Evolutionary conservation across 306 rosid species (phyloP).

Genomic region (Arachis hypogaea): DNA sequence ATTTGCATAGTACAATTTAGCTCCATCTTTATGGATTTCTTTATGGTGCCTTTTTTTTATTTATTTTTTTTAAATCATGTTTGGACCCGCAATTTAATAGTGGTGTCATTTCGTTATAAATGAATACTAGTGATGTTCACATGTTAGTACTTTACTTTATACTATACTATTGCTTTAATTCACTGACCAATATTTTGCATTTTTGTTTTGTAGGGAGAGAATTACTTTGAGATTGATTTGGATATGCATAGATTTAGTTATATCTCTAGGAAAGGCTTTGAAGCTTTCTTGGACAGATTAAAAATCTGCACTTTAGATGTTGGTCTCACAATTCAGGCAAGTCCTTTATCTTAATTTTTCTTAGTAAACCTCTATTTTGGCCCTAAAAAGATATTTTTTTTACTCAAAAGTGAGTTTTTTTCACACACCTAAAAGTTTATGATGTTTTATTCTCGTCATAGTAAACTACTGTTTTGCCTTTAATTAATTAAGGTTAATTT

Average conservation of each 20-base stretch:
- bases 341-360: constrained; percentile 10
- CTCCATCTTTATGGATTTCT: constrained; percentile 41
- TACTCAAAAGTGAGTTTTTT: too few relatives aligned
- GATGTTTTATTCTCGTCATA: too few relatives aligned
- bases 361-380: too few relatives aligned
- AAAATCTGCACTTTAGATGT: constrained; percentile 80
- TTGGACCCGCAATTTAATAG: constrained; percentile 43
- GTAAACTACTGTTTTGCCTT: too few relatives aligned
- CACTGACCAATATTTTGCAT: constrained; percentile 28
- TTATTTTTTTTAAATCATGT: background rate
- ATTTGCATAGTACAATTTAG: constrained; percentile 29
- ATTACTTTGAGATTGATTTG: constrained; percentile 92
- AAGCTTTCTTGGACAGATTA: constrained; percentile 85
- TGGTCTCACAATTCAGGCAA: constrained; percentile 98
- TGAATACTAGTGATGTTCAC: constrained; percentile 31
- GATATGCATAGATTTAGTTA: constrained; percentile 99
- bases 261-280: constrained; percentile 94
- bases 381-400: too few relatives aligned
- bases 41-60: constrained; percentile 10
- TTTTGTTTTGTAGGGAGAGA: constrained; percentile 66
- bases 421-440: too few relatives aligned
- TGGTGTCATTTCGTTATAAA: constrained; percentile 46
- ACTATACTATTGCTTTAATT: constrained; percentile 10
- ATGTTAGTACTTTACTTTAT: constrained; percentile 13
- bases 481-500: too few relatives aligned